Evolutionary conservation across 768 basidiomycete species (phyloP), one percentile per base, ranked within the genome.

Genomic region (Kondoa malvinella): DNA sequence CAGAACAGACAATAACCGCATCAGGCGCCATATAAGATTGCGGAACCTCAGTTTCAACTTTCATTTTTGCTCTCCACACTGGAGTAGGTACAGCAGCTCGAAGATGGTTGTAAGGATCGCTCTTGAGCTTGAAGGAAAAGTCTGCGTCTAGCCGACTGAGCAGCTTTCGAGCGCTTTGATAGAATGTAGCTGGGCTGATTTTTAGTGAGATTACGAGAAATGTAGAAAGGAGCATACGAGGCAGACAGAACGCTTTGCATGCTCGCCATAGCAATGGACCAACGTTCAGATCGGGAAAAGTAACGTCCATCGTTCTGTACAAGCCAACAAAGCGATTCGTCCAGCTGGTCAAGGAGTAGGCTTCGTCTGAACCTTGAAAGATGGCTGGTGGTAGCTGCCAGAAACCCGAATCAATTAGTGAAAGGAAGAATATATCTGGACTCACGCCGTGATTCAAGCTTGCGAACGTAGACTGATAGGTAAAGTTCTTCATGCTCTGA

Each of bases 221-320:
- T 4, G 29, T 34, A 3, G 27, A 50, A 34, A 66, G 15, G 64
- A 34, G 25, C 69, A 26, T 56, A 69, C 69, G 69, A 14, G 57
- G 69, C 30, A 69, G 61, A 31, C 31, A 27, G 21, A 64, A 14
- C 4, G 33, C 33, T 50, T 57, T 31, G 17, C 61, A 58, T 17
- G 12, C 4, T 30, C 61, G 58, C 65, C 65, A 69, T 17, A 69
- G 34, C 26, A 69, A 26, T 1, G 69, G 69, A 21, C 50, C 66
- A 29, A 65, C 67, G 34, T 69, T 69, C 3, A 67, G 34, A 25
- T 67, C 69, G 33, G 69, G 69, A 33, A 69, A 67, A 21, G 58
- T 67, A 58, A 69, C 29, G 29, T 56, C 66, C 15, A 27, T 26
- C 3, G 1, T 32, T 3, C 31, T 21, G n/a, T 60, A 58, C 34